These are phyloP conservation scores for Closterium sp. DNA, from an alignment of 139 green algal species.

Conservation along the genomic window DNA sequence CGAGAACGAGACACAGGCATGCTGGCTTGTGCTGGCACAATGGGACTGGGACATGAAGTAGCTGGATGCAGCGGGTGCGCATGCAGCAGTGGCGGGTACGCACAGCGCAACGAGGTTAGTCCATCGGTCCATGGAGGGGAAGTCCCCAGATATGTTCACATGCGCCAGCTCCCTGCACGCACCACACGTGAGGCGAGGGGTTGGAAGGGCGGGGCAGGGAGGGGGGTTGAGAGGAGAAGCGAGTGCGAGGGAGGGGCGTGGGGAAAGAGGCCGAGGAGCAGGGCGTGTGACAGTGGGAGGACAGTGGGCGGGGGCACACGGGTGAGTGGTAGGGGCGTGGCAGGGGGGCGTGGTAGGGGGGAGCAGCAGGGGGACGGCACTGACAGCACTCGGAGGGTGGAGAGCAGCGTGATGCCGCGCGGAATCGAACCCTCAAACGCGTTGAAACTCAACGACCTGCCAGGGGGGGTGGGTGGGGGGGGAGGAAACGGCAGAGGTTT, in stretches of 20 bases:
- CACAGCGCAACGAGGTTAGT: neutral
- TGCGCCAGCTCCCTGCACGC: neutral
- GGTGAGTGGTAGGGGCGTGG: too few species aligned
- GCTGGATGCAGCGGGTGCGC: too few species aligned
- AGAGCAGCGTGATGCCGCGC: neutral
- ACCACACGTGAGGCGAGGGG: neutral
- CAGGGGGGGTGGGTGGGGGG: too few species aligned
- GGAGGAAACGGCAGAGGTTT: too few species aligned
- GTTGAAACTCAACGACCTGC: neutral
- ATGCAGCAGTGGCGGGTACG: neutral
- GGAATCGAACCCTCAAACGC: neutral
- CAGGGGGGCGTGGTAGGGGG: too few species aligned
- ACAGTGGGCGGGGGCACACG: too few species aligned
- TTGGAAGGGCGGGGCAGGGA: neutral
- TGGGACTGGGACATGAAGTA: too few species aligned
- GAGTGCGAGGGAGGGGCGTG: too few species aligned
- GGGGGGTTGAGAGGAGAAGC: neutral
- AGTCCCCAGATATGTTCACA: neutral
- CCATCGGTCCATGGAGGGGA: neutral
- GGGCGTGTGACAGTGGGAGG: neutral
- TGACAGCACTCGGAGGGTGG: neutral
- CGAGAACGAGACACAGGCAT: too few species aligned
- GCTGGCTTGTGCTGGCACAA: too few species aligned
- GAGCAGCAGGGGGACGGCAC: neutral
- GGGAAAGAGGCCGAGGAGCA: too few species aligned